Evolutionary conservation across 306 rosid genomes (phyloP), one percentile per base, ranked within the genome.

Genomic region (Glycyrrhiza uralensis): DNA sequence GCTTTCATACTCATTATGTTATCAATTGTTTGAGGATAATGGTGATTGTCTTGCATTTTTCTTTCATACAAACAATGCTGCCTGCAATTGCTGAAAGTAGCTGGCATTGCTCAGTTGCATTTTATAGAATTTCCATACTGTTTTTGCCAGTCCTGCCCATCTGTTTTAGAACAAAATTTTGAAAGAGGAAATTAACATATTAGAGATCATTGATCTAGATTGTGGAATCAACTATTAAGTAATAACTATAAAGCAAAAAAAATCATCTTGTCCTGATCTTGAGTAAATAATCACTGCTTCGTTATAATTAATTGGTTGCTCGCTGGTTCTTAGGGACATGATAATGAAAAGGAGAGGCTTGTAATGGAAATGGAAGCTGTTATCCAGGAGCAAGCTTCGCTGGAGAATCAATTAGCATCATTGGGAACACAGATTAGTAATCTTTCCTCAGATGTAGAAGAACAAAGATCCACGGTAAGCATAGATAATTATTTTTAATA

Each of bases 351-450:
- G 79, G 96, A 94, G 92, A 94, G 85, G 83, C 92, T 94, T 51
- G 87, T 87, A 46, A 85, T 94, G 97, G 97, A 94, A 89, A 91
- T 79, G 91, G 97, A 91, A 77, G 91, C 94, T 69, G 92, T 76
- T 81, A 71, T 86, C 38, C 84, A 89, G 83, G 98, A 94, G 86
- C 73, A 73, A 82, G 79, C 84, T 22, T 81, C 94, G 64, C 76
- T 82, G 80, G 92, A 91, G 85, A 80, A 85, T 60, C 97, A 94
- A 39, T 76, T 89, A 69, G 84, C 81, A 72, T 85, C 92, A 39
- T 62, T 84, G 82, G 72, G 64, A 74, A 71, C 75, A 17, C 92
- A 83, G 76, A 80, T 85, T 42, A 58, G 72, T 70, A 81, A 55
- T 84, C 87, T 91, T 80, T 56, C 57, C 69, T 77, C 84, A 33